Base-by-base conservation (phyloP, 495 filamentous ascomycete species). In the Podospora conica region DNA sequence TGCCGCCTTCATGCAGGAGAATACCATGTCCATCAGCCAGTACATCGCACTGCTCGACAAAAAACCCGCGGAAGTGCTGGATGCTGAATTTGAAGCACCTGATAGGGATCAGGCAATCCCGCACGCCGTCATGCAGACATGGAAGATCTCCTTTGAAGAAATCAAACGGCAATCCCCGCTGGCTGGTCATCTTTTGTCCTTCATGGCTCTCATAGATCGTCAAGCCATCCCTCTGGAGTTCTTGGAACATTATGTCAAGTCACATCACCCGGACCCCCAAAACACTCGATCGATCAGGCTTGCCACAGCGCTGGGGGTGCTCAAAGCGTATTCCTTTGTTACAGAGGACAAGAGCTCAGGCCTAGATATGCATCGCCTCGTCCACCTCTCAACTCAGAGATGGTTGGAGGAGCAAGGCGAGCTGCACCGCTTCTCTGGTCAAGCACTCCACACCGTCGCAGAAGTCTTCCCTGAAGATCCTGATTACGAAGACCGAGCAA, bases 1-100 rank as follows among this genome's bases (percentile, higher is more conserved):
- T 4, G 73, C 80, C 12, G 74, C 80, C 9, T 85, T 79, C 65
- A 82, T 86, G 15, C 76, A 76, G 57, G 71, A 78, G 64, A 83
- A 78, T 27, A 28, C 31, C 8, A 71, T 81, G 6, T 63, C 66
- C 0, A 63, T 77, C 8, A 27, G 55, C 11, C 31, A 68, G 7
- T 82, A 81, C 58, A 70, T 82, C 10, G 54, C 72, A 29, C 71
- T 78, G 9, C 63, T 69, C 6, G 40, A 70, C 12, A 69, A 66
- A 28, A 70, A 76, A 33, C 33, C 71, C 6, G 68, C 71, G 4
- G 65, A 67, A 15, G 57, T 78, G 12, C 71, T 79, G 8, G 69
- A 66, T 40, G 22, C 65, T 11, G 70, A 73, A 4, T 67, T 69
- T 62, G 63, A 69, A 48, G 56, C 68, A 5, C 61, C 63, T 1